These are phyloP conservation scores for Botrytis hyacinthi DNA, from an alignment of 2,329 filamentous ascomycete species.

Conservation along the genomic window DNA sequence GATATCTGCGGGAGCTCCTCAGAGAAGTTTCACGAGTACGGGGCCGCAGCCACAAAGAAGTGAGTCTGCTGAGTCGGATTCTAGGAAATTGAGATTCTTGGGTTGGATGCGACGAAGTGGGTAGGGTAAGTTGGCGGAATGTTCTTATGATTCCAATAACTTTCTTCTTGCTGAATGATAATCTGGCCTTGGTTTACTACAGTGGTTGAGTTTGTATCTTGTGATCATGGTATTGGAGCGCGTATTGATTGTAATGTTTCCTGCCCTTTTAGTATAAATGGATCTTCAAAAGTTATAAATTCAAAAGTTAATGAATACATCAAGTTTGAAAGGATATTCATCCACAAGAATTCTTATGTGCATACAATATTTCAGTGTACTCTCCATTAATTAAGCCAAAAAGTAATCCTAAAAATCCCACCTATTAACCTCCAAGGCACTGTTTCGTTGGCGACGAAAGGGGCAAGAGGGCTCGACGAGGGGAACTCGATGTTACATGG, in stretches of 20 bases:
- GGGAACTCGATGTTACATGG: not conserved
- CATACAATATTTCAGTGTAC: no score
- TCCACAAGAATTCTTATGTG: not conserved
- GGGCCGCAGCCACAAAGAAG: not conserved
- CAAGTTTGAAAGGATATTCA: not conserved
- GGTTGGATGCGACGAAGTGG: not conserved
- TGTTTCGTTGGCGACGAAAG: not conserved
- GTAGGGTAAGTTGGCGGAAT: not conserved
- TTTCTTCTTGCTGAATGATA: not conserved
- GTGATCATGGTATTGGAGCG: not conserved
- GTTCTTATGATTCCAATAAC: no score
- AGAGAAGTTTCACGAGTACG: not conserved
- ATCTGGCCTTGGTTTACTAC: not conserved
- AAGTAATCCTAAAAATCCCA: not conserved
- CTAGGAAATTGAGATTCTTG: not conserved
- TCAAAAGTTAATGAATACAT: not conserved
- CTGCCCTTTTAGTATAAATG: not conserved
- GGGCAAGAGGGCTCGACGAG: not conserved
- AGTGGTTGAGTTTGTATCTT: not conserved
- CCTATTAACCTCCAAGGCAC: not conserved
- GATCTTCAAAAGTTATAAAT: not conserved
- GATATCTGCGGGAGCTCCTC: not conserved
- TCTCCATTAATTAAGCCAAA: no score
- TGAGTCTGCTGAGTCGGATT: not conserved
- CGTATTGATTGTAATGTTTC: not conserved